These are phyloP conservation scores for Quercus berberidifolia DNA, from an alignment of 306 rosid species.

Conservation along the genomic window DNA sequence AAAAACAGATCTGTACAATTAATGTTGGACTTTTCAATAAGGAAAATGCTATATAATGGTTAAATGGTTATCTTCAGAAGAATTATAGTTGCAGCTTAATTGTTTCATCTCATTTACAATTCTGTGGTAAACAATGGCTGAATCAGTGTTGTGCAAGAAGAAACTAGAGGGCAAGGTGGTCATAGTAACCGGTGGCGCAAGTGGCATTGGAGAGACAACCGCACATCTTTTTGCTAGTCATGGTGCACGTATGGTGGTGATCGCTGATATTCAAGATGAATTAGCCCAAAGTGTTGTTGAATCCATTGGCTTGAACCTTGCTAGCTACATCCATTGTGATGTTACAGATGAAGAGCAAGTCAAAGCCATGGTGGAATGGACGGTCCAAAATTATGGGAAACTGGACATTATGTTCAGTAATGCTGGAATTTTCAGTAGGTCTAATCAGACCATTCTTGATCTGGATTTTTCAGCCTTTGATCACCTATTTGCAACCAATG, in stretches of 20 bases:
- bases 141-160: background rate
- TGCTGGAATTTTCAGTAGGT: conserved; percentile 30
- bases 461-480: conserved; percentile 35
- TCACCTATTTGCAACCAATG: conserved; percentile 23
- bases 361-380: conserved; percentile 23
- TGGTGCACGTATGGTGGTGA: conserved; percentile 47
- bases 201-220: conserved; percentile 63
- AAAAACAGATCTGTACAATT: no score
- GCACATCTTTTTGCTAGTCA: conserved; percentile 33
- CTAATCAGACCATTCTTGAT: conserved; percentile 30
- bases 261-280: conserved; percentile 52
- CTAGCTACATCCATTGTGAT: conserved; percentile 45
- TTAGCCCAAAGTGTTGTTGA: conserved; percentile 34
- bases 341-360: conserved; percentile 51
- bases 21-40: no score
- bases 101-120: no score
- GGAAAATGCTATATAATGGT: no score
- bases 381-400: conserved; percentile 29
- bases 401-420: conserved; percentile 63
- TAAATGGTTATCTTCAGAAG: no score
- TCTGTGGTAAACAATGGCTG: conserved; percentile 11
- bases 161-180: conserved; percentile 42
- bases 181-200: conserved; percentile 57
- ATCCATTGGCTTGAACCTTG: conserved; percentile 40
- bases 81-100: no score